Percentiles rank a stretch among this genome's conserved stretches.
These are phyloP conservation scores for Fusarium sp. DNA, from an alignment of 2,329 filamentous ascomycete genomes.

Conservation along the genomic window DNA sequence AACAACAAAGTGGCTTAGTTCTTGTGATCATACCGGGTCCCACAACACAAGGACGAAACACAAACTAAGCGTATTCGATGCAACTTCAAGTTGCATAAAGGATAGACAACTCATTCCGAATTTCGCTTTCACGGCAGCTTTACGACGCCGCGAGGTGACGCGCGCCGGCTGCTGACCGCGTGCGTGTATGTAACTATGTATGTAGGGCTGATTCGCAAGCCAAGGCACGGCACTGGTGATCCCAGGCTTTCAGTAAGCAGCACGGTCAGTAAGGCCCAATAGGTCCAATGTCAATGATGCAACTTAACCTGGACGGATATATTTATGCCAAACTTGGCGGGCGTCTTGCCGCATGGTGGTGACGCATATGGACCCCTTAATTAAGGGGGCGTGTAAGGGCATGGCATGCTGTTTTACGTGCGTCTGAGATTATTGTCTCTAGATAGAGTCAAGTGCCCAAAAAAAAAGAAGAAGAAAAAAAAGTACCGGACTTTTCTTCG, in stretches of 20 bases:
- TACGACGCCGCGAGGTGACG: conserved; percentile 19
- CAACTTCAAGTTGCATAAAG: conserved; percentile 8
- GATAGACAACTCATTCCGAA: conserved; percentile 7
- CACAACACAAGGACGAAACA: conserved; percentile 13
- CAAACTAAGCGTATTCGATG: background rate
- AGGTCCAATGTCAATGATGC: too few relatives aligned
- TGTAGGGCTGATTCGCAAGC: conserved; percentile 12
- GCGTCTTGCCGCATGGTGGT: conserved; percentile 18
- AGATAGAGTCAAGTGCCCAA: too few relatives aligned
- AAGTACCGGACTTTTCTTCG: conserved; percentile 37
- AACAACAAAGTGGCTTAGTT: conserved; percentile 7
- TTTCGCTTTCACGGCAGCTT: conserved; percentile 15
- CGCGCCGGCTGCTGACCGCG: conserved; percentile 9
- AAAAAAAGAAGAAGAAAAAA: too few relatives aligned
- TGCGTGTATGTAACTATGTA: background rate
- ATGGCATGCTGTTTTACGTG: background rate
- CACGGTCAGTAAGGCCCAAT: background rate
- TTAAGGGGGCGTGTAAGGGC: conserved; percentile 1
- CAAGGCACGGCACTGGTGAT: conserved; percentile 20
- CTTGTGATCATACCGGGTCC: conserved; percentile 11
- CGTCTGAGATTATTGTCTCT: too few relatives aligned
- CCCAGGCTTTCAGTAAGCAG: conserved; percentile 2
- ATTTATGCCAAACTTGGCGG: conserved; percentile 16
- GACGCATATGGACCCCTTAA: conserved; percentile 7
- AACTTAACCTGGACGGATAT: conserved; percentile 28